Evolutionary conservation across 805 yeast species (phyloP), one percentile per base, ranked within the genome.

Genomic region (Pichia ethanolica): DNA sequence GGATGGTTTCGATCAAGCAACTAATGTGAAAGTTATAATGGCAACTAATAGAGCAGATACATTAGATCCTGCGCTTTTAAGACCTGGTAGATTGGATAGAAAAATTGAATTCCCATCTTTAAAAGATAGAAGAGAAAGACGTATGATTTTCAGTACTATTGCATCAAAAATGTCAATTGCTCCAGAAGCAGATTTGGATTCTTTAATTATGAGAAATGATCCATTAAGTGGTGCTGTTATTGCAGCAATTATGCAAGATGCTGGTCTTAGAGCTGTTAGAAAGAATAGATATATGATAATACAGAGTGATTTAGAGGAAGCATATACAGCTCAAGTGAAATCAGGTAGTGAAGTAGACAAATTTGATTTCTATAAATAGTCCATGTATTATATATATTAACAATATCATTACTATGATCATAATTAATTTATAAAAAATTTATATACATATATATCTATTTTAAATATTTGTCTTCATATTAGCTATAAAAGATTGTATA

Each of bases 21-120:
- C 96, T 7, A 90, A 89, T 55, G 99, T 93, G 47, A 93, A 93
- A 73, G 97, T 93, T 36, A 93, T 93, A 56, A 93, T 93, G 99
- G 99, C 99, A 39, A 93, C 99, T 11, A 93, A 93, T 71, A 86
- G 99, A 72, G 96, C 97, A n/a, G 99, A 93, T 66, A 93, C 99
- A 2, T 79, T 93, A 59, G 99, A 93, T 70, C 99, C 99, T 5
- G 99, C 99, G 11, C 75, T 93, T 59, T 79, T 93, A 68, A 86
- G 99, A 73, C 97, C 99, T 20, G 99, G 99, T 58, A 86, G 99
- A 73, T 78, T 93, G 67, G 99, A 93, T 70, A 81, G 99, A 69
- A 95, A 95, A 70, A 95, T 93, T 59, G 99, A 93, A 70, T 95
- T 93, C 70, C 99, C 99, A 45, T 82, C 89, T 25, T 75, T 93